These are phyloP conservation scores for Mycena galericulata DNA, from an alignment of 768 basidiomycete genomes.

Conservation along the genomic window DNA sequence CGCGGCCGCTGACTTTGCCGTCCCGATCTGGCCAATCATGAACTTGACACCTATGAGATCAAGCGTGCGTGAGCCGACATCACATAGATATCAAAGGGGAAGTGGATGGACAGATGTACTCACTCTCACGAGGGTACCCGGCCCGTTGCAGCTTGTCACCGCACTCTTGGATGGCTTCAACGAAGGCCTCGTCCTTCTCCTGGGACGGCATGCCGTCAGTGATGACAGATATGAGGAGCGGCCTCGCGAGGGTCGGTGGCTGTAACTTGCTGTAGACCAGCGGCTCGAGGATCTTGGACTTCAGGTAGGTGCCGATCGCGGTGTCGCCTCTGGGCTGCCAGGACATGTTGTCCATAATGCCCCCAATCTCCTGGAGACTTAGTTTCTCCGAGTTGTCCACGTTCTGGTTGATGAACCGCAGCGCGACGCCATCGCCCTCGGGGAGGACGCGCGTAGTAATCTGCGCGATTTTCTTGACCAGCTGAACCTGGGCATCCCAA, in stretches of 20 bases:
- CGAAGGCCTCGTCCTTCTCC: slow-evolving; percentile 23
- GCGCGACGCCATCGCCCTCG: slow-evolving; percentile 28
- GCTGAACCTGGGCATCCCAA: slow-evolving; percentile 22
- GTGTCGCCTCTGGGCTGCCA: slow-evolving; percentile 28
- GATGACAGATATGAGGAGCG: slow-evolving; percentile 33
- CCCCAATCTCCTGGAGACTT: slow-evolving; percentile 14
- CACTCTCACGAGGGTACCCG: slow-evolving; percentile 31
- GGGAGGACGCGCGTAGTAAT: slow-evolving; percentile 28
- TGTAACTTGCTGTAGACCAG: slow-evolving; percentile 32
- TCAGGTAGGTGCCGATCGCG: slow-evolving; percentile 28
- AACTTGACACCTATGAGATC: slow-evolving; percentile 27
- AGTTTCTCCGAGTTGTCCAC: slow-evolving; percentile 27
- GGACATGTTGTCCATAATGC: slow-evolving; percentile 19
- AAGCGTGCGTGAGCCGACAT: not conserved
- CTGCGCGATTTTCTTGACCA: slow-evolving; percentile 21
- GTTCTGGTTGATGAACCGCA: slow-evolving; percentile 31
- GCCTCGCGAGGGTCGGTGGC: slow-evolving; percentile 16
- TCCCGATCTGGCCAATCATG: slow-evolving; percentile 25
- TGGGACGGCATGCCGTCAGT: slow-evolving; percentile 31
- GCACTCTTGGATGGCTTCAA: slow-evolving; percentile 34
- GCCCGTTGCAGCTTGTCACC: slow-evolving; percentile 24
- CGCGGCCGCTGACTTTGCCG: slow-evolving; percentile 18
- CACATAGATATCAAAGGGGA: not conserved
- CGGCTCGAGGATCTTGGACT: slow-evolving; percentile 34
- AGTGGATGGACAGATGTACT: not conserved